These are phyloP conservation scores for Sporothrix protearum DNA, from an alignment of 2,329 filamentous ascomycete species.

Conservation along the genomic window DNA sequence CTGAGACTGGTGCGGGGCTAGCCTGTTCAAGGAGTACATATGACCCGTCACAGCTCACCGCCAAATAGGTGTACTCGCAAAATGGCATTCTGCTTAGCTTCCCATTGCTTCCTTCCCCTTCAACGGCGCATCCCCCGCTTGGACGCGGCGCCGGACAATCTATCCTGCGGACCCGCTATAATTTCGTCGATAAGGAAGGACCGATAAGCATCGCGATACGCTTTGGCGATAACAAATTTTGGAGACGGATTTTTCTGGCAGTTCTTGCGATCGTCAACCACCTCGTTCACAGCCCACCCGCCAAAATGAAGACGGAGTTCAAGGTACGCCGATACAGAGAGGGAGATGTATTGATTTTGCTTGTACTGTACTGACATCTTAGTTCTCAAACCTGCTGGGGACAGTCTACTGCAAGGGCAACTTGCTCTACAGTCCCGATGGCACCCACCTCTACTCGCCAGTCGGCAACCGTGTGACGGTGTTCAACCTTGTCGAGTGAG, in stretches of 20 bases:
- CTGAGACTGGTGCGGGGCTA: slow-evolving; percentile 15
- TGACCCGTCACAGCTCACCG: not conserved
- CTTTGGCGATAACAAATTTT: slow-evolving; percentile 24
- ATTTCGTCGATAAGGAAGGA: slow-evolving; percentile 6
- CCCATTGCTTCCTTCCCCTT: not conserved
- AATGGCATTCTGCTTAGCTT: no score
- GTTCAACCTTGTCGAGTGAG: slow-evolving; percentile 92
- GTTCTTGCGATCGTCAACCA: slow-evolving; percentile 9
- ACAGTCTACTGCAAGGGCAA: slow-evolving; percentile 99
- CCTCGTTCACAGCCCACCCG: slow-evolving; percentile 19
- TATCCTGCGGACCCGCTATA: slow-evolving; percentile 21
- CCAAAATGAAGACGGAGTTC: slow-evolving; percentile 97
- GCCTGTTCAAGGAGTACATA: slow-evolving; percentile 13
- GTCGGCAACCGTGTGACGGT: slow-evolving; percentile 95
- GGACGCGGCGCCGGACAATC: slow-evolving; percentile 14
- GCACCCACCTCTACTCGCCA: slow-evolving; percentile 89
- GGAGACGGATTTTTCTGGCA: slow-evolving; percentile 25
- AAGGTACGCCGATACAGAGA: slow-evolving; percentile 57
- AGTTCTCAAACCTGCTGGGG: slow-evolving; percentile 98
- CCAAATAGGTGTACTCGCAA: not conserved
- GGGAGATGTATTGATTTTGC: not conserved
- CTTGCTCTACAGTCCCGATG: slow-evolving; percentile 92
- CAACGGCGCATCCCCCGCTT: not conserved
- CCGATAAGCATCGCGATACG: slow-evolving; percentile 24
- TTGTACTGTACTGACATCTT: not conserved